Evolutionary conservation across 1,139 yeast genomes (phyloP).

Genomic region (Candida sanyaensis): DNA sequence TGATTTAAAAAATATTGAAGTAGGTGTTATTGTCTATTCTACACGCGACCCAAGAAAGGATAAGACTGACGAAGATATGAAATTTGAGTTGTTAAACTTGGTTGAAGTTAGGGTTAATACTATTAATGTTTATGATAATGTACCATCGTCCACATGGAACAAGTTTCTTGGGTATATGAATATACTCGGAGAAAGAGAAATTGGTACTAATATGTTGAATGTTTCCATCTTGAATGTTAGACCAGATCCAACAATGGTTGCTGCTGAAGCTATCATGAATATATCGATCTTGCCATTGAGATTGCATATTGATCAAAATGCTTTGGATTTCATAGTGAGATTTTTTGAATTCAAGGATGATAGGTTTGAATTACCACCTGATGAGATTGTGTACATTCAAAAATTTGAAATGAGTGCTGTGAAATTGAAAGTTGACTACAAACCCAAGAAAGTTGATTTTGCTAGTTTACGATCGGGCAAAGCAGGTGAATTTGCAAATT

Average conservation of each 20-base stretch:
- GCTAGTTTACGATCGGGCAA: conserved; percentile 84
- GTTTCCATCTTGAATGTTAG: conserved; percentile 59
- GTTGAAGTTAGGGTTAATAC: conserved; percentile 49
- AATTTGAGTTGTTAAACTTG: conserved; percentile 50
- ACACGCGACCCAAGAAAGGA: conserved; percentile 49
- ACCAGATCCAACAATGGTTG: conserved; percentile 64
- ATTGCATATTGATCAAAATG: conserved; percentile 89
- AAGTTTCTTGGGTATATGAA: conserved; percentile 74
- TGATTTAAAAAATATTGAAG: conserved; percentile 54
- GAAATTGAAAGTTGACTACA: conserved; percentile 77
- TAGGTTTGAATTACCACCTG: conserved; percentile 58
- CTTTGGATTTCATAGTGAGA: conserved; percentile 77
- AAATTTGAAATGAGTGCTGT: conserved; percentile 65
- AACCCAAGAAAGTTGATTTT: conserved; percentile 86
- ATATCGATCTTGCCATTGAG: conserved; percentile 71
- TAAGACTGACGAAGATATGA: conserved; percentile 24
- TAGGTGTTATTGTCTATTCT: conserved; percentile 47
- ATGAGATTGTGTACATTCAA: conserved; percentile 69
- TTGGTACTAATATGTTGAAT: conserved; percentile 65
- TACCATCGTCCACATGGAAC: conserved; percentile 90
- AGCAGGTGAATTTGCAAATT: conserved; percentile 81
- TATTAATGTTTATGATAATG: conserved; percentile 70
- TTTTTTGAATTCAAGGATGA: conserved; percentile 80
- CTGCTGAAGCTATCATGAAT: conserved; percentile 66
- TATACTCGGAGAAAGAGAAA: conserved; percentile 68